These are phyloP conservation scores for Candida peoriensis DNA, from an alignment of 805 yeast species.

Conservation along the genomic window DNA sequence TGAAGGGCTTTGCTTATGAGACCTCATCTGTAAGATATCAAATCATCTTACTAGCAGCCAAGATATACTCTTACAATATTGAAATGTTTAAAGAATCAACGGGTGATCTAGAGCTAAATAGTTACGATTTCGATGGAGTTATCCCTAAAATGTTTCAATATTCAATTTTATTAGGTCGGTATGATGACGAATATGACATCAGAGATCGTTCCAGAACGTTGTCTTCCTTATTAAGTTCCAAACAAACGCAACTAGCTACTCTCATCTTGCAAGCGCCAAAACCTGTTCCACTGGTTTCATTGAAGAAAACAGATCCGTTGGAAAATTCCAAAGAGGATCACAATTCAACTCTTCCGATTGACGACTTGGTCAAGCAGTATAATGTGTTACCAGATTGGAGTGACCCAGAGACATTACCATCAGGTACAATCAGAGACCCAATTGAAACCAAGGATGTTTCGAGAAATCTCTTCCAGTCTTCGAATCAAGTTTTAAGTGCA, in stretches of 20 bases:
- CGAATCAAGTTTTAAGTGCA: no score
- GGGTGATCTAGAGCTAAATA: constrained; percentile 19
- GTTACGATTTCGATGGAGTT: constrained; percentile 31
- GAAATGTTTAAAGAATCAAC: constrained; percentile 31
- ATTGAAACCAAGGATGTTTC: constrained; percentile 36
- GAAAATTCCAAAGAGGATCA: constrained; percentile 14
- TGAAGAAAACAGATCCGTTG: constrained; percentile 17
- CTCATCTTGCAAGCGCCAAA: constrained; percentile 75
- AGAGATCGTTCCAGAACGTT: constrained; percentile 83
- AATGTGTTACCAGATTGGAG: constrained; percentile 42
- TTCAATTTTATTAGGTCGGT: constrained; percentile 58
- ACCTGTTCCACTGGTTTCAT: constrained; percentile 44
- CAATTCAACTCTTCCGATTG: constrained; percentile 18
- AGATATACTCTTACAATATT: constrained; percentile 54
- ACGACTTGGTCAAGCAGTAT: constrained; percentile 21
- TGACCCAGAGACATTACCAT: constrained; percentile 27
- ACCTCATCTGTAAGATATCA: constrained; percentile 60
- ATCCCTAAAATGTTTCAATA: constrained; percentile 53
- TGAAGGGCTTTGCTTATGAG: constrained; percentile 51
- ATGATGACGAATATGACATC: constrained; percentile 70
- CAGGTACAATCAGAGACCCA: constrained; percentile 31
- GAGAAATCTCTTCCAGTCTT: constrained; percentile 17
- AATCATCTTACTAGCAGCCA: constrained; percentile 67
- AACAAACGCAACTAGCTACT: constrained; percentile 56
- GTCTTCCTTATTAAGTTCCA: constrained; percentile 49